phyloP scores from a whole-genome alignment of 73 alveolate genomes.

The Paramecium sexaurelia region DNA sequence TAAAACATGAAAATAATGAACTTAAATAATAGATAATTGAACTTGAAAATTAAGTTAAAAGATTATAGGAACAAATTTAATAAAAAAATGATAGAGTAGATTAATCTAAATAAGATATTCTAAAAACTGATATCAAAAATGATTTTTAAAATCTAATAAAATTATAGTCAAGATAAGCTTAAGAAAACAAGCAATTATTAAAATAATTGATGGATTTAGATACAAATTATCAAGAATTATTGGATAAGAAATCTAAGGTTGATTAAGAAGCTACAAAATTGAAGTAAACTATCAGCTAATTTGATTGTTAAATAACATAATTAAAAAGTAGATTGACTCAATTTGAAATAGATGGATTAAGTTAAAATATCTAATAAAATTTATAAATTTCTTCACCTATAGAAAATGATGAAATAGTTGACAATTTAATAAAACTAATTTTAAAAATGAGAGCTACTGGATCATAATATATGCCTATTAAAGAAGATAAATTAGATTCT shows the following conservation, averaged over 20 bases:
- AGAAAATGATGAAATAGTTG: constrained; percentile 35
- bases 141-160: not conserved
- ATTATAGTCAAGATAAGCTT: not conserved
- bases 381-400: not conserved
- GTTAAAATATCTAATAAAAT: not conserved
- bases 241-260: not conserved
- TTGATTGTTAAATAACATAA: constrained; percentile 12
- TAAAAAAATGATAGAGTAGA: not conserved
- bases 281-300: constrained; percentile 4
- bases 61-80: not conserved
- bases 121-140: not conserved
- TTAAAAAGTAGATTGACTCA: not conserved
- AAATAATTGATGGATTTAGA: constrained; percentile 9
- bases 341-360: constrained; percentile 22
- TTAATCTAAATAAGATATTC: not conserved
- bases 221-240: not conserved
- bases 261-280: constrained; percentile 13
- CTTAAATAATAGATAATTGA: not conserved
- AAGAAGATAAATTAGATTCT: constrained; percentile 28
- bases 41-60: not conserved
- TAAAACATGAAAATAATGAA: not conserved
- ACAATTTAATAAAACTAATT: not conserved
- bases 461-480: constrained; percentile 11
- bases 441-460: constrained; percentile 40
- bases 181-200: not conserved